Base-by-base conservation (phyloP, 83 land plant species). In the Diphasiastrum complanatum region DNA sequence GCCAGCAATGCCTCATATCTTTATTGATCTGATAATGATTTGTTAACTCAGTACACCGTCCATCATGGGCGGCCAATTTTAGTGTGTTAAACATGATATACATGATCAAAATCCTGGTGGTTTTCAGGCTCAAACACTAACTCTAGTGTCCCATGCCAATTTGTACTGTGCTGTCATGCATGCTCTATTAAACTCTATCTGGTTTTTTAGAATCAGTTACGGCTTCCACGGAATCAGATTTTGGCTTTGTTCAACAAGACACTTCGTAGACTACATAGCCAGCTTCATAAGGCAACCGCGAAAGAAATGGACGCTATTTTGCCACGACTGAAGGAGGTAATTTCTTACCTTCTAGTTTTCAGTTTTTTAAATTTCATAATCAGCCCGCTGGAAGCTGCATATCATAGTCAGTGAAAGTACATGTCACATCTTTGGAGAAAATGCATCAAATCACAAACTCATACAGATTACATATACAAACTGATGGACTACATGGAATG, bases 261-360 rank as follows among this genome's bases (percentile, higher is more conserved):
- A 10, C 70, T 89, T 77, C 83, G 70, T 30, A 86, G 75, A 47
- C 73, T 95, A 2, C 64, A 89, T 75, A 73, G 75, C 20, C 81
- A 84, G 58, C 67, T 95, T 5, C 61, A 81, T 46, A 71, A 63
- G 50, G 66, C 82, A 63, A 79, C 81, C 33, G 48, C 87, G 0
- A 78, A 80, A 48, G 81, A 83, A 47, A 72, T 80, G 12, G 85
- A 84, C 22, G 68, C 83, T 37, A 65, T 81, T 23, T 38, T 82
- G 12, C 91, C 99, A 45, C 84, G 83, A 0, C 73, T 82, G 24
- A 86, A 43, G 61, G 85, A 83, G 67, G 95, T 84, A 74, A 51
- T 73, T 51, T 5, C n/a, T 36, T 43, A 11, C 36, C 10, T 55
- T 28, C 32, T 46, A 26, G 11, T 11, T 11, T 12, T 11, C 66